Conservation (phyloP, 768 basidiomycete genomes). For the Chalciporus sphaerocephalus region DNA sequence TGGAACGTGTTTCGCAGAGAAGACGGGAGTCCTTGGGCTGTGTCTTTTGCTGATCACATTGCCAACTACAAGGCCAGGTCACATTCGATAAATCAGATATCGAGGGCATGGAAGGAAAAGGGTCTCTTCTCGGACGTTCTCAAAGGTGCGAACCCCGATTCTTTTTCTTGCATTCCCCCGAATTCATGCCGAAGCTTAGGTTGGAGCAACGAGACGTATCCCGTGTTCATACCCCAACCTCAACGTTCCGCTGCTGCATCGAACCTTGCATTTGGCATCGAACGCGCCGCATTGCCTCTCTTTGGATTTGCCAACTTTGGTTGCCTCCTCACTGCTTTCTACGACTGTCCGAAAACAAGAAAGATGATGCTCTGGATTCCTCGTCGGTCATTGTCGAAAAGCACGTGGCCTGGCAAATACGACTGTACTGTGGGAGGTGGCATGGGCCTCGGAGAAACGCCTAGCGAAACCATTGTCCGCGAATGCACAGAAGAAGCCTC, state of each 20-base stretch:
- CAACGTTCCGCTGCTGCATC: conserved; percentile 2
- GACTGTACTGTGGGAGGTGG: conserved; percentile 45
- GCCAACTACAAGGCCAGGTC: conserved; percentile 14
- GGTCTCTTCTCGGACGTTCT: conserved; percentile 20
- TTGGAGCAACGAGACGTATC: conserved; percentile 25
- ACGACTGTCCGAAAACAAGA: conserved; percentile 28
- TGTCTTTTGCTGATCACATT: conserved; percentile 19
- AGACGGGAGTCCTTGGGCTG: conserved; percentile 17
- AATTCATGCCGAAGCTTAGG: conserved; percentile 8
- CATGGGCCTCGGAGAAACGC: conserved; percentile 38
- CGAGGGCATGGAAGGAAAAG: conserved; percentile 15
- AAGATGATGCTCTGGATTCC: conserved; percentile 38
- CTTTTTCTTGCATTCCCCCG: background rate
- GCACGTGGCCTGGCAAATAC: conserved; percentile 38
- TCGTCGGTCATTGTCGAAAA: conserved; percentile 38
- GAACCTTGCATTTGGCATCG: conserved; percentile 36
- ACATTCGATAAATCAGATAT: conserved; percentile 5
- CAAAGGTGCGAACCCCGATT: conserved; percentile 9
- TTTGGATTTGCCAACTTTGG: conserved; percentile 44
- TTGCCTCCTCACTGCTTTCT: conserved; percentile 39
- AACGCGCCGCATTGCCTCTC: conserved; percentile 42
- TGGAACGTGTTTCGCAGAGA: conserved; percentile 18
- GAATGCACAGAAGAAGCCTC: conserved; percentile 44
- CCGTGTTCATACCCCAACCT: conserved; percentile 20
- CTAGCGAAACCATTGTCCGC: conserved; percentile 36